Conservation (phyloP, 2,329 filamentous ascomycete genomes). For the Alternaria ethzedia region DNA sequence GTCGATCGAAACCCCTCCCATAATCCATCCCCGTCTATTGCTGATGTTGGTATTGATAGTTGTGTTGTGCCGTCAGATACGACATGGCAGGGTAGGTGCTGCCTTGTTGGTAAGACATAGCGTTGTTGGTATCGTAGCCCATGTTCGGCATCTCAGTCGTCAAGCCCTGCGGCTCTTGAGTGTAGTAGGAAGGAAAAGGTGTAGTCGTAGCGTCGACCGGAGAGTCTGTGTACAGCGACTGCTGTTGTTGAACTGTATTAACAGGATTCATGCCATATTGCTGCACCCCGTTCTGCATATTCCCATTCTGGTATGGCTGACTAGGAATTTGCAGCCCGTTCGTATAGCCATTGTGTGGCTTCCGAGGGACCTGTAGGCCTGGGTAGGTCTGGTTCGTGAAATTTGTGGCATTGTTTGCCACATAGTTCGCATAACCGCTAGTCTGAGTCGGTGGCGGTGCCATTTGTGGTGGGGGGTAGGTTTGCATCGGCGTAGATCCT, state of each 20-base stretch:
- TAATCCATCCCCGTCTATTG: slow-evolving; percentile 18
- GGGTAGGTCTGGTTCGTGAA: slow-evolving; percentile 45
- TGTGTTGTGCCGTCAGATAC: slow-evolving; percentile 40
- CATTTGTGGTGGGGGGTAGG: slow-evolving; percentile 48
- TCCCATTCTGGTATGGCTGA: slow-evolving; percentile 35
- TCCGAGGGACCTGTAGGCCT: slow-evolving; percentile 38
- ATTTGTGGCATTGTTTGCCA: slow-evolving; percentile 18
- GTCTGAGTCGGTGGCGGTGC: slow-evolving; percentile 26
- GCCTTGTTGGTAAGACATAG: slow-evolving; percentile 39
- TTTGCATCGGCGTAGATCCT: slow-evolving; percentile 43
- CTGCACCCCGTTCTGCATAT: slow-evolving; percentile 29
- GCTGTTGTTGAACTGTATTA: slow-evolving; percentile 37
- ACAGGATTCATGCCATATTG: slow-evolving; percentile 39
- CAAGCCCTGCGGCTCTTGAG: slow-evolving; percentile 39
- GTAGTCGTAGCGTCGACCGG: slow-evolving; percentile 43
- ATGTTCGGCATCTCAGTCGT: slow-evolving; percentile 28
- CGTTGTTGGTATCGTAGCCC: slow-evolving; percentile 33
- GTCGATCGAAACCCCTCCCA: not conserved
- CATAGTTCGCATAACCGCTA: slow-evolving; percentile 31
- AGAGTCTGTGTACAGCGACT: slow-evolving; percentile 44
- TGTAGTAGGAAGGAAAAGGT: slow-evolving; percentile 40
- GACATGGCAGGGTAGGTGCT: slow-evolving; percentile 42
- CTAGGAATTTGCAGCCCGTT: slow-evolving; percentile 39
- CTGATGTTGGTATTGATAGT: slow-evolving; percentile 37
- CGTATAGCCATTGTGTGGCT: slow-evolving; percentile 36